These are phyloP conservation scores for Penicillium tannophilum DNA, from an alignment of 495 filamentous ascomycete species.

Conservation along the genomic window DNA sequence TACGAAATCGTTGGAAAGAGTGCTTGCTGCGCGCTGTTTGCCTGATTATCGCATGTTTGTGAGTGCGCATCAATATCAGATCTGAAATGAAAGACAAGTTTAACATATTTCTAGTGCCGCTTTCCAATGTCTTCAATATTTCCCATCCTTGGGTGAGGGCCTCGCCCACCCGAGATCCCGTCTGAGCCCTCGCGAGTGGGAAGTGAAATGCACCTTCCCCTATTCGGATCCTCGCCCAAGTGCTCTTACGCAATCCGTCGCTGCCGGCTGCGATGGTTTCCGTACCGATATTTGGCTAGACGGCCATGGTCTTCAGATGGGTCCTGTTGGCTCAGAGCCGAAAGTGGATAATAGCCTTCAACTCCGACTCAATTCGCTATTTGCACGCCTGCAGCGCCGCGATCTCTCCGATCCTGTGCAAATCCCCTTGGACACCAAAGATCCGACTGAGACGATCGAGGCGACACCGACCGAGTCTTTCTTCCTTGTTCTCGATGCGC, in stretches of 20 bases:
- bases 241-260: constrained; percentile 21
- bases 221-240: constrained; percentile 20
- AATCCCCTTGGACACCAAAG: constrained; percentile 1
- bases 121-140: constrained; percentile 20
- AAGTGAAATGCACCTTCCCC: constrained; percentile 24
- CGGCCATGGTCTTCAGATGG: constrained; percentile 53
- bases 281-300: constrained; percentile 68
- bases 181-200: constrained; percentile 13
- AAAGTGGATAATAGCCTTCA: constrained; percentile 16
- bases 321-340: constrained; percentile 21
- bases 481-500: constrained; percentile 20
- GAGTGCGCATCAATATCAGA: constrained; percentile 12
- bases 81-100: background rate
- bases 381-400: constrained; percentile 6
- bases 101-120: constrained; percentile 11
- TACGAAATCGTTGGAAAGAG: constrained; percentile 28
- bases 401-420: background rate
- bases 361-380: constrained; percentile 19
- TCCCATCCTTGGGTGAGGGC: constrained; percentile 12
- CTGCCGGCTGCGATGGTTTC: constrained; percentile 24
- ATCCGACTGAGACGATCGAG: background rate
- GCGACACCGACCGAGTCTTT: constrained; percentile 5
- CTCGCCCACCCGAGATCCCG: constrained; percentile 3
- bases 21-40: constrained; percentile 26
- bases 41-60: constrained; percentile 38